These are phyloP conservation scores for Termitomyces sp. DNA, from an alignment of 768 basidiomycete genomes.

Conservation along the genomic window DNA sequence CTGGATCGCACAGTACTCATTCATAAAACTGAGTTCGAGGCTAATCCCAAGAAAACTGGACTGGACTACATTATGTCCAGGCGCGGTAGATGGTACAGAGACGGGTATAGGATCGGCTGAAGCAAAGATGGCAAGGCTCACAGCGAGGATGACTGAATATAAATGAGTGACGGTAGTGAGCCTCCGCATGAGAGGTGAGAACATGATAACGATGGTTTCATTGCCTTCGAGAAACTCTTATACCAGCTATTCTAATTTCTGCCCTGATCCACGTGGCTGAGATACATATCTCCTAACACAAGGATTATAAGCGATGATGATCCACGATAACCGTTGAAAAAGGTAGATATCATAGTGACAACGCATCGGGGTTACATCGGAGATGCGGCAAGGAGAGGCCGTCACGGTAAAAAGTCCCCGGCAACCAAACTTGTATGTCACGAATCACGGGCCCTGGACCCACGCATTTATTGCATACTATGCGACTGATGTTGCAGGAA, in stretches of 20 bases:
- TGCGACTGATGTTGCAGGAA: no score
- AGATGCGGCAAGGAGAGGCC: no score
- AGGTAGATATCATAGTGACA: no score
- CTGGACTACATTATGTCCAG: conserved; percentile 34
- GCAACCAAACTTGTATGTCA: no score
- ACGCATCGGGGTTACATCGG: no score
- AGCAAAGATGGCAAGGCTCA: conserved; percentile 8
- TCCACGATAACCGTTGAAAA: no score
- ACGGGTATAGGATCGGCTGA: conserved; percentile 24
- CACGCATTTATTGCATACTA: no score
- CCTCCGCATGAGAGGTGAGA: neutral
- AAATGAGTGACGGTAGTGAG: conserved; percentile 14
- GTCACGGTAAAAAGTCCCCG: no score
- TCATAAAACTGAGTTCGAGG: conserved; percentile 59
- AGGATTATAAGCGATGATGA: no score
- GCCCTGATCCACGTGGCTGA: neutral
- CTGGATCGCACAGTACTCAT: conserved; percentile 42
- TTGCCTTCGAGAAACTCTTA: neutral
- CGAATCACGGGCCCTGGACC: no score
- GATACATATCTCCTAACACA: no score
- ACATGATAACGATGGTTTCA: neutral
- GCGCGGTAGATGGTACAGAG: conserved; percentile 28
- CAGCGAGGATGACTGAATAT: conserved; percentile 1
- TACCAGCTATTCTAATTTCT: neutral
- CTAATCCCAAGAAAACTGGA: conserved; percentile 63